phyloP scores from a whole-genome alignment of 1,284 basidiomycete genomes.

The Inonotus hispidus region DNA sequence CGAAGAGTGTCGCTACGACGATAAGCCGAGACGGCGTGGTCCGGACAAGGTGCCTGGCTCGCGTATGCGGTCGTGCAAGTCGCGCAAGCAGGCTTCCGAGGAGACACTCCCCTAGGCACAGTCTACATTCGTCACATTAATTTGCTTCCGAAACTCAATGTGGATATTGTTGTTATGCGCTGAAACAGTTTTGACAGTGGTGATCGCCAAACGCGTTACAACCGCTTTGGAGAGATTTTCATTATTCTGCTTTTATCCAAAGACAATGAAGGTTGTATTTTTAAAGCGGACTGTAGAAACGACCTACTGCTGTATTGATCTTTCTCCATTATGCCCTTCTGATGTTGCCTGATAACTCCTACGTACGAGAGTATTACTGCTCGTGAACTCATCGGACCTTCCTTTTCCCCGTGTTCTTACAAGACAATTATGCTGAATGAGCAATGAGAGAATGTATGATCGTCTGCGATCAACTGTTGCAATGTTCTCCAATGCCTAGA shows the following conservation, averaged over 20 bases:
- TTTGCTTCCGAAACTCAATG: slow-evolving; percentile 2
- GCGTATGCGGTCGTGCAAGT: slow-evolving; percentile 19
- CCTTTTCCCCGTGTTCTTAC: neutral
- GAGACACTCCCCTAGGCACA: slow-evolving; percentile 7
- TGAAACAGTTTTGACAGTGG: neutral
- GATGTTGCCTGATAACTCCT: neutral
- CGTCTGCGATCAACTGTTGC: neutral
- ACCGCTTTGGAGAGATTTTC: neutral
- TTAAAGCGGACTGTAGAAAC: neutral
- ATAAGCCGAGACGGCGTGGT: slow-evolving; percentile 17
- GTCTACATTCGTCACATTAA: neutral
- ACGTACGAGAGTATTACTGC: too few relatives aligned
- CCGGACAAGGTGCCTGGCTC: slow-evolving; percentile 19
- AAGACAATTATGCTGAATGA: neutral
- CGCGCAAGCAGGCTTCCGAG: slow-evolving; percentile 14
- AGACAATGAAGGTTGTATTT: slow-evolving; percentile 3
- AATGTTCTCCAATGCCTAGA: neutral
- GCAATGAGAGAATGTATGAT: neutral
- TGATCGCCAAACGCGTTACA: neutral
- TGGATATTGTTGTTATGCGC: neutral
- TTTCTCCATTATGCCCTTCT: neutral
- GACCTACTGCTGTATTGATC: neutral
- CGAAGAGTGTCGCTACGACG: slow-evolving; percentile 18
- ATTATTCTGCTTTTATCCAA: neutral
- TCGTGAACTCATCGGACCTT: neutral